These are phyloP conservation scores for Coleophoma cylindrospora DNA, from an alignment of 2,329 filamentous ascomycete genomes.

Conservation along the genomic window DNA sequence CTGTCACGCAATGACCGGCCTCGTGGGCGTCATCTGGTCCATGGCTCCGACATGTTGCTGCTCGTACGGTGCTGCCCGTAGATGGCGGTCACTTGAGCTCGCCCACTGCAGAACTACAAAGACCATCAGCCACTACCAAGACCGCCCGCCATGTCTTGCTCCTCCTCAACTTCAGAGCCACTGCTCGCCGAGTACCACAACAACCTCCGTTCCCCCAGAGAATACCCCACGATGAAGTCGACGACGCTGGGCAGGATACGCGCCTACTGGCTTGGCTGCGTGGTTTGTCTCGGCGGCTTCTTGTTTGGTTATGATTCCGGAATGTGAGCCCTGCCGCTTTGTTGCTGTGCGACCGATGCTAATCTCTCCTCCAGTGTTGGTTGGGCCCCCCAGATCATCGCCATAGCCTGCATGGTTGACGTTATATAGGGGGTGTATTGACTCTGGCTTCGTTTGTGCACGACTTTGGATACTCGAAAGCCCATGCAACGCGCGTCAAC, in stretches of 20 bases:
- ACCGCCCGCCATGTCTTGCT: no score
- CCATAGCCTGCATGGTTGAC: neutral
- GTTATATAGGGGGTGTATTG: conserved; percentile 34
- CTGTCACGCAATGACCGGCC: no score
- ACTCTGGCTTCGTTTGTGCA: conserved; percentile 36
- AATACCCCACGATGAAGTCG: conserved; percentile 8
- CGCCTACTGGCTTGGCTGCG: conserved; percentile 45
- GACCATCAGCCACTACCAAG: no score
- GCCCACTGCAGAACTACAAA: no score
- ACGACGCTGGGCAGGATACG: conserved; percentile 32
- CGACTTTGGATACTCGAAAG: conserved; percentile 35
- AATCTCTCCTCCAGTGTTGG: conserved; percentile 25
- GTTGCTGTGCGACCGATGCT: conserved; percentile 11
- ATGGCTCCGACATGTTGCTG: no score
- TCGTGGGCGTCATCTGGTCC: no score
- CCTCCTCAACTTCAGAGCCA: no score
- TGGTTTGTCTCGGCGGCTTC: conserved; percentile 47
- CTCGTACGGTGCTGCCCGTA: no score
- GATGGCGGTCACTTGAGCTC: no score
- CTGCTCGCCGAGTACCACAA: no score
- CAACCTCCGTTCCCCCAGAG: neutral
- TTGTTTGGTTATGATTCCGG: conserved; percentile 39
- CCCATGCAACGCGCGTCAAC: conserved; percentile 33
- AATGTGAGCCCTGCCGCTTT: conserved; percentile 18
- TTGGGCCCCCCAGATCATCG: neutral